Evolutionary conservation across 169 alveolate species (phyloP).

Genomic region (Eimeria sp.): DNA sequence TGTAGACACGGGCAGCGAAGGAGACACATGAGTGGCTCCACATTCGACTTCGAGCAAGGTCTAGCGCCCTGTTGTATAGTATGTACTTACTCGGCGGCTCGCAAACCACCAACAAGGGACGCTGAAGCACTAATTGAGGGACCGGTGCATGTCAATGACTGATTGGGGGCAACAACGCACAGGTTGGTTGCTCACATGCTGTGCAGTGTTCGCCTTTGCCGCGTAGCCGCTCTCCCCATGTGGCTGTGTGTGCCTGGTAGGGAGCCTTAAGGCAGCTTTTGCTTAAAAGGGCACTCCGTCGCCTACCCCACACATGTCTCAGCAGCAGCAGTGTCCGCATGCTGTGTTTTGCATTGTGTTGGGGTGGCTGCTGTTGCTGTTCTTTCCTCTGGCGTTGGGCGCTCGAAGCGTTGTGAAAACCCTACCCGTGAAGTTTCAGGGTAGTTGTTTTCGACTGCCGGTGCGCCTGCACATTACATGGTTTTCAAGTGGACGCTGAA

Average conservation of each 20-base stretch:
- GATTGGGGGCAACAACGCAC: slow-evolving; percentile 39
- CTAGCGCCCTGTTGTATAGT: slow-evolving; percentile 29
- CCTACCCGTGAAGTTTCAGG: slow-evolving; percentile 69
- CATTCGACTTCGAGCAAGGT: slow-evolving; percentile 39
- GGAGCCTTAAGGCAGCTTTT: slow-evolving; percentile 42
- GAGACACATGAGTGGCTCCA: slow-evolving; percentile 64
- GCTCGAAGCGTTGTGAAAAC: slow-evolving; percentile 3
- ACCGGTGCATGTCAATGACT: slow-evolving; percentile 73
- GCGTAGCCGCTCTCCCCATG: slow-evolving; percentile 15
- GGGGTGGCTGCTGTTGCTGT: background rate
- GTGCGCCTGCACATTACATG: slow-evolving; percentile 37
- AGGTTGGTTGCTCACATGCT: slow-evolving; percentile 20
- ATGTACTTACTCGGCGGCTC: slow-evolving; percentile 14
- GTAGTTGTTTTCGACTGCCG: slow-evolving; percentile 46
- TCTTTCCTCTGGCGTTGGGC: slow-evolving; percentile 42
- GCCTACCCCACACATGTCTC: background rate
- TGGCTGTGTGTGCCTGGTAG: slow-evolving; percentile 15
- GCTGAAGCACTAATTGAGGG: slow-evolving; percentile 54
- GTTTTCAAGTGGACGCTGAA: slow-evolving; percentile 66
- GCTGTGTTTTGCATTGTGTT: background rate
- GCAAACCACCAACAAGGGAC: slow-evolving; percentile 40
- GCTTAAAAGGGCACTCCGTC: slow-evolving; percentile 34
- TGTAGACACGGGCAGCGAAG: slow-evolving; percentile 45
- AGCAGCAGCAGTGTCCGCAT: slow-evolving; percentile 20
- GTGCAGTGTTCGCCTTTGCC: slow-evolving; percentile 53